Evolutionary conservation across 2,329 filamentous ascomycete species (phyloP), one percentile per base, ranked within the genome.

Genomic region (Colletotrichum shisoi): DNA sequence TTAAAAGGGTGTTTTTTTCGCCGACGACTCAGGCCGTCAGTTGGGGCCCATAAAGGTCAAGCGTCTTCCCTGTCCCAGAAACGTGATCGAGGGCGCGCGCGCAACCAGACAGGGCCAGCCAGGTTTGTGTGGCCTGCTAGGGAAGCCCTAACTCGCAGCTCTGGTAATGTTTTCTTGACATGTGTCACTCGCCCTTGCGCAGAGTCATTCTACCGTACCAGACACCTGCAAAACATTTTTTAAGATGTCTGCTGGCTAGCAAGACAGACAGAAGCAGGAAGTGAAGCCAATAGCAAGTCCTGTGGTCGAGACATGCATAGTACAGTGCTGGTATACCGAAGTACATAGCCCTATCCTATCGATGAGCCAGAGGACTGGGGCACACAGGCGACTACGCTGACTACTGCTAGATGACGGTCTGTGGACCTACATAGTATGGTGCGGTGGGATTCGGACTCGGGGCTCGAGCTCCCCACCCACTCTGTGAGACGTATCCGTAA

Each of bases 41-140:
- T n/a, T n/a, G n/a, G n/a, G n/a, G n/a, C n/a, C n/a, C n/a, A n/a
- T n/a, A n/a, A n/a, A n/a, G n/a, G n/a, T n/a, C n/a, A n/a, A n/a
- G 63, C 54, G 60, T 65, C 34, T 68, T 44, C 54, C 65, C 51
- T 68, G 61, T 64, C 49, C 48, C 44, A 56, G 48, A 19, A 54
- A 54, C 51, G 21, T 60, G 24, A 17, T 42, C 49, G 31, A 64
- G 48, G 54, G 48, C 44, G 61, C 51, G 46, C 51, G 42, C 39
- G 42, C 52, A 56, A 21, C 46, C 51, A 49, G 48, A 65, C 62
- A 64, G n/a, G 37, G 15, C 52, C 63, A 21, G 15, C 52, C 63
- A 21, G 44, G 46, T 42, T 39, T 27, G 13, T 51, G 37, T 39
- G 24, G n/a, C 4, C 49, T 40, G n/a, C 42, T 44, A 65, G 54